Evolutionary conservation across 139 green algal genomes (phyloP), one percentile per base, ranked within the genome.

Genomic region (Chlorella sp.): DNA sequence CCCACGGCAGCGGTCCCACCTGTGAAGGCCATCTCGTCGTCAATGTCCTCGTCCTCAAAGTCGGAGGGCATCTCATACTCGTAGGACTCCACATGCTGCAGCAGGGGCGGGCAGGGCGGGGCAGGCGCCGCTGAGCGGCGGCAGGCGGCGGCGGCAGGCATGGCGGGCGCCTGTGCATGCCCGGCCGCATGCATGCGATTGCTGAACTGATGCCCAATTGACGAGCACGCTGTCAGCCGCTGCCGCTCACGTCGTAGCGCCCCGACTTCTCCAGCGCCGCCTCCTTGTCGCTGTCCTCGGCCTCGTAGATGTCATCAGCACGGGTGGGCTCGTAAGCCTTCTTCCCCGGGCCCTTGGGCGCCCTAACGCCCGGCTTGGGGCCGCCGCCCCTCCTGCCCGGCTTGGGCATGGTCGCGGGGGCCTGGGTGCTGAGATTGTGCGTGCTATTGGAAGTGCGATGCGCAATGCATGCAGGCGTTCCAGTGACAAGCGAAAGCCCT

Each of bases 21-120:
- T 1, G 89, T 98, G 84, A 99, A 99, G 5, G 96, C 96, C 24
- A 89, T 69, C 51, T 99, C 96, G 78, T 99, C 96, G 64, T 98
- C 95, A 46, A 99, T 98, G 76, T 99, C 96, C 85, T 99, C 96
- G 43, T 99, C 96, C 81, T 98, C 93, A 90, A 98, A 98, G 79
- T 98, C 94, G 0, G 85, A 92, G 0, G 94, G 95, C 69, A 98
- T 83, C 86, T 98, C 93, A 81, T 98, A 98, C 81, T 98, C 94
- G 77, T 97, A 98, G 62, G 93, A 95, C 19, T 97, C 95, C 36
- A 98, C 93, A 43, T 86, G 32, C 93, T 98, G 93, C 89, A 87
- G 24, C 56, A 7, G 79, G 36, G 3, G 3, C 41, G 8, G 51
- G 8, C 19, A 60, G 32, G 6, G 51, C 16, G 70, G 51, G 22